A percentile compares a stretch with the other conserved stretches of the same genome.
phyloP scores from a whole-genome alignment of 1,284 basidiomycete genomes.

The Austroboletus niveus region DNA sequence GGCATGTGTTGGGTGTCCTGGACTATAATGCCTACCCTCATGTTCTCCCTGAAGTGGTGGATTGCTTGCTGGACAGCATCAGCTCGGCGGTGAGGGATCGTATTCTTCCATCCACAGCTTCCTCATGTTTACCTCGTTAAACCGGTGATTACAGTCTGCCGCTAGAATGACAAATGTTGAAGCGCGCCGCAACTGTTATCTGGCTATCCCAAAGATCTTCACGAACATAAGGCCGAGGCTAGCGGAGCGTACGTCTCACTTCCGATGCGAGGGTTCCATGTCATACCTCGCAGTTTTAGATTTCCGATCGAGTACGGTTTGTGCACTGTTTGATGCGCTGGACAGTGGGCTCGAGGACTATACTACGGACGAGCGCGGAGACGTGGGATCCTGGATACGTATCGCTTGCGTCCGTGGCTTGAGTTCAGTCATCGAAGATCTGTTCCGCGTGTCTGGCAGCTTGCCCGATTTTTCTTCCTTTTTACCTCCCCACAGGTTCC shows the following conservation, averaged over 20 bases:
- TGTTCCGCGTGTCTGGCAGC: constrained; percentile 44
- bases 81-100: constrained; percentile 48
- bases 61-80: constrained; percentile 60
- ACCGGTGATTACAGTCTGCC: constrained; percentile 39
- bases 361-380: constrained; percentile 90
- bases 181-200: constrained; percentile 67
- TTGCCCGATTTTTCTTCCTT: constrained; percentile 50
- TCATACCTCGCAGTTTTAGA: constrained; percentile 36
- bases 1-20: constrained; percentile 71
- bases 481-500: constrained; percentile 58
- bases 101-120: constrained; percentile 16
- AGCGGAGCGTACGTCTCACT: constrained; percentile 42
- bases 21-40: constrained; percentile 59
- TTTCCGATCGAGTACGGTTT: constrained; percentile 43
- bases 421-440: constrained; percentile 44
- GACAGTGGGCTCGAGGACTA: constrained; percentile 83
- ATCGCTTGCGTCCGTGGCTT: constrained; percentile 70
- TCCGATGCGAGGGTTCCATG: constrained; percentile 13
- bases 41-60: constrained; percentile 50
- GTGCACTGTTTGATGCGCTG: constrained; percentile 50
- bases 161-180: constrained; percentile 54
- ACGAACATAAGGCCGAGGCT: constrained; percentile 44
- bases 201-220: constrained; percentile 63
- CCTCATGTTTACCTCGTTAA: constrained; percentile 21
- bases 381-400: constrained; percentile 97